A percentile compares a stretch with the other conserved stretches of the same genome.
Conservation (phyloP, 176 grass and related monocot species). For the Triticum timopheevii region DNA sequence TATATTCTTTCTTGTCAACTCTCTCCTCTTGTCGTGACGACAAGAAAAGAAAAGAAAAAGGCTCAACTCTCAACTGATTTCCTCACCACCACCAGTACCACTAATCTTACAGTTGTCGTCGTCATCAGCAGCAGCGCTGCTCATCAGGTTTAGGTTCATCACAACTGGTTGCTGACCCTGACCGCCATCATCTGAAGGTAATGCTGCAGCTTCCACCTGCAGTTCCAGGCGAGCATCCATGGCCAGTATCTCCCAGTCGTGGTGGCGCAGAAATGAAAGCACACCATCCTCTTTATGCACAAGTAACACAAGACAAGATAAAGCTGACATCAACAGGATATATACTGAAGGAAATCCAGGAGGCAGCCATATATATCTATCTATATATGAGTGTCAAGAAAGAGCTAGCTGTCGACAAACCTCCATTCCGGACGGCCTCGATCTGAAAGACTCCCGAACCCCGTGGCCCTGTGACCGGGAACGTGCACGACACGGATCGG, state of each 20-base stretch:
- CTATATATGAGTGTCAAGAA: neutral
- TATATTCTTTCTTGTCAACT: neutral
- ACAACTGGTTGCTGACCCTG: too few relatives aligned
- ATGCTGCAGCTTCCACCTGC: too few relatives aligned
- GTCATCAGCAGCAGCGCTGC: neutral
- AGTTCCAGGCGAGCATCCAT: slow-evolving; percentile 77
- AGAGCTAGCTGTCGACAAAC: slow-evolving; percentile 8
- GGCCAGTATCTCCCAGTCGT: slow-evolving; percentile 72
- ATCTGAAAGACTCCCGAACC: slow-evolving; percentile 72
- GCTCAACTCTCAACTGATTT: slow-evolving; percentile 26
- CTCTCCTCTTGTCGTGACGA: too few relatives aligned
- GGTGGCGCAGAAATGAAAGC: slow-evolving; percentile 78
- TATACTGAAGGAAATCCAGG: too few relatives aligned
- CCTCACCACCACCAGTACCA: neutral
- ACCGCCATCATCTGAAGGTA: slow-evolving; percentile 57
- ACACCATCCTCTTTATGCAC: slow-evolving; percentile 52
- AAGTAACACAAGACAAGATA: too few relatives aligned
- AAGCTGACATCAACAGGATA: too few relatives aligned
- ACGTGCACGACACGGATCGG: slow-evolving; percentile 76
- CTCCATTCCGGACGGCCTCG: slow-evolving; percentile 68
- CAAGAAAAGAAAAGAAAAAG: neutral
- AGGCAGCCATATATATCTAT: too few relatives aligned
- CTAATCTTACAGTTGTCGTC: too few relatives aligned
- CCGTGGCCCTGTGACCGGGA: slow-evolving; percentile 80
- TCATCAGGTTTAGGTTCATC: slow-evolving; percentile 37